These are phyloP conservation scores for Niebla homalea DNA, from an alignment of 495 filamentous ascomycete species.

Conservation along the genomic window DNA sequence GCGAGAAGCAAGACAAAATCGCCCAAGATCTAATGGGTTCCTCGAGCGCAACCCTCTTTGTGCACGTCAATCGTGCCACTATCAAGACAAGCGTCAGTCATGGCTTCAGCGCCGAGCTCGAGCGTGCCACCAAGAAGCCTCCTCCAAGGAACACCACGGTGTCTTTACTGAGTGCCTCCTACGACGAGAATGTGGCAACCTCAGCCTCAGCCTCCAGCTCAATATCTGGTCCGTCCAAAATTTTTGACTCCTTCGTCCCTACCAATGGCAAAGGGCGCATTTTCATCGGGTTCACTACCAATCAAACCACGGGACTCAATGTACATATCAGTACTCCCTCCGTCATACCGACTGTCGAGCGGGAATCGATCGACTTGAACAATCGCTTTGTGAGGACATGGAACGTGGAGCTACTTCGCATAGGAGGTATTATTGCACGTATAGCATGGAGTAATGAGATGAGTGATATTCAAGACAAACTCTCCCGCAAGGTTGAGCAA, in stretches of 20 bases:
- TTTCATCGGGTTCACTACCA: conserved; percentile 96
- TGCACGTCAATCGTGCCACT: conserved; percentile 72
- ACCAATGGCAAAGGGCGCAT: conserved; percentile 67
- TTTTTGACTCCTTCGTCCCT: conserved; percentile 84
- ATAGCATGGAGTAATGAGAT: conserved; percentile 82
- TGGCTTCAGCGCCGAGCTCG: conserved; percentile 69
- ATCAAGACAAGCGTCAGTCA: conserved; percentile 57
- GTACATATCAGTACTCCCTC: conserved; percentile 98
- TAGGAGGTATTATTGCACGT: conserved; percentile 78
- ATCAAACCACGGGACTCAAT: conserved; percentile 86
- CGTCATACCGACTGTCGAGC: conserved; percentile 95
- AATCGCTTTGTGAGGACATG: conserved; percentile 84
- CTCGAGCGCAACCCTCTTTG: conserved; percentile 64
- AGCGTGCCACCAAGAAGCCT: conserved; percentile 91
- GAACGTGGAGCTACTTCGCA: conserved; percentile 91
- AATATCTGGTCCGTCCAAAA: conserved; percentile 49
- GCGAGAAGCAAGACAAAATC: conserved; percentile 39
- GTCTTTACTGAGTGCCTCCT: conserved; percentile 78
- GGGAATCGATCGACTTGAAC: conserved; percentile 93
- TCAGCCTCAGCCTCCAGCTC: conserved; percentile 32
- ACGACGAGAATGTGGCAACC: conserved; percentile 59
- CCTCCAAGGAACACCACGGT: conserved; percentile 78
- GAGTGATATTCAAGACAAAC: conserved; percentile 46
- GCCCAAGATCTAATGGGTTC: conserved; percentile 53
- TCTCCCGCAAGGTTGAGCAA: conserved; percentile 22